Conservation (phyloP, 805 yeast species). For the Candida tibetensis region DNA sequence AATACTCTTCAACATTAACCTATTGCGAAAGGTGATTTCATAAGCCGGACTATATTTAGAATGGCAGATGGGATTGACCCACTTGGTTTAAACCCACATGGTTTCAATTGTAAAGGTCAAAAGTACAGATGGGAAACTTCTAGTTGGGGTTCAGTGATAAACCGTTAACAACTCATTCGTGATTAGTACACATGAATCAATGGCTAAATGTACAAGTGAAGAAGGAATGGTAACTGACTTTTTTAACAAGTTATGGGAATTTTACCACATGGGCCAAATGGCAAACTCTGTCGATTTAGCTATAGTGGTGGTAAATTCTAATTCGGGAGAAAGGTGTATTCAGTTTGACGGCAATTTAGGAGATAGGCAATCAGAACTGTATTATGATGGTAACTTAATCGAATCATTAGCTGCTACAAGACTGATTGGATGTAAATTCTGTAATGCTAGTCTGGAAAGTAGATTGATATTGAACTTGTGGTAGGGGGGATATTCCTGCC, state of each 20-base stretch:
- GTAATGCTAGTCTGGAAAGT: conserved; percentile 58
- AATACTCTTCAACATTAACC: conserved; percentile 53
- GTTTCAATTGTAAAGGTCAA: conserved; percentile 54
- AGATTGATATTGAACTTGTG: conserved; percentile 57
- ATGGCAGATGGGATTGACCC: too few relatives aligned
- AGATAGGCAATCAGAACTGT: conserved; percentile 55
- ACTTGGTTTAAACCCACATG: conserved; percentile 47
- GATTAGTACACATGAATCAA: conserved; percentile 58
- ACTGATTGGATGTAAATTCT: conserved; percentile 52
- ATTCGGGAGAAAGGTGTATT: conserved; percentile 59
- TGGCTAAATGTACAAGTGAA: conserved; percentile 45
- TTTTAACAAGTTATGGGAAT: conserved; percentile 45
- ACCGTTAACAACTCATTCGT: conserved; percentile 54
- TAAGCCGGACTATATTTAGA: too few relatives aligned
- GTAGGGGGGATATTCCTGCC: conserved; percentile 56
- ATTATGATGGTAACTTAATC: conserved; percentile 55
- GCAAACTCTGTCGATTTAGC: conserved; percentile 53
- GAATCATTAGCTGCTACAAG: conserved; percentile 47
- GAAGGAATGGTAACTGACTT: conserved; percentile 46
- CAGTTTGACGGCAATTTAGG: conserved; percentile 59
- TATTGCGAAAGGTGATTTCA: conserved; percentile 42
- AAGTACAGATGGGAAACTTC: conserved; percentile 51
- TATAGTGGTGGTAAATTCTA: conserved; percentile 52
- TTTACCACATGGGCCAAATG: conserved; percentile 40
- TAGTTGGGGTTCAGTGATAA: conserved; percentile 71